Conservation (phyloP, 1,139 yeast genomes). For the Debaryomyces sp. region DNA sequence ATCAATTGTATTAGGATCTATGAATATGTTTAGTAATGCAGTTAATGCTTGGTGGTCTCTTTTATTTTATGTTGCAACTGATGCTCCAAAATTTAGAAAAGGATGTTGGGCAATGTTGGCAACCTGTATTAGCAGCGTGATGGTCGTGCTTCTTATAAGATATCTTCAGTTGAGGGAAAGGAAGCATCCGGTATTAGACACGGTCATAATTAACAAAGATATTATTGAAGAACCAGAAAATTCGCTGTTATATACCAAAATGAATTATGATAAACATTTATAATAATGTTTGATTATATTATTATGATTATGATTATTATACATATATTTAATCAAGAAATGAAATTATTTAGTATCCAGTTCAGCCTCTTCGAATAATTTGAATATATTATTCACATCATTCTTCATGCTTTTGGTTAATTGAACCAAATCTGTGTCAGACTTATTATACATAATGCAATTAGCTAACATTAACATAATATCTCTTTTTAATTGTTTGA, state of each 20-base stretch:
- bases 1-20: constrained; percentile 59
- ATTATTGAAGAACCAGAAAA: neutral
- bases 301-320: neutral
- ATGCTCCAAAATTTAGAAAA: constrained; percentile 51
- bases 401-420: constrained; percentile 71
- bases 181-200: neutral
- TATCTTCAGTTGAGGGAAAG: constrained; percentile 41
- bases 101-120: constrained; percentile 62
- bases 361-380: constrained; percentile 51
- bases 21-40: constrained; percentile 66
- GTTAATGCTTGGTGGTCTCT: constrained; percentile 68
- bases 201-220: neutral
- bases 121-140: constrained; percentile 38
- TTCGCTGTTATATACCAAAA: neutral
- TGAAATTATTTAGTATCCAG: constrained; percentile 12
- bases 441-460: constrained; percentile 78
- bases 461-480: constrained; percentile 80
- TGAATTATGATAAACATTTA: neutral
- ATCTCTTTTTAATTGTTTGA: constrained; percentile 67
- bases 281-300: neutral
- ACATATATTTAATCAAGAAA: neutral
- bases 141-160: constrained; percentile 24
- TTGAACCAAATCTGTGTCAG: constrained; percentile 61
- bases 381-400: constrained; percentile 53
- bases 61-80: constrained; percentile 51